Percentiles rank a stretch among this genome's conserved stretches.
phyloP scores from a whole-genome alignment of 305 asterid species.

The Fraxinus sp. region DNA sequence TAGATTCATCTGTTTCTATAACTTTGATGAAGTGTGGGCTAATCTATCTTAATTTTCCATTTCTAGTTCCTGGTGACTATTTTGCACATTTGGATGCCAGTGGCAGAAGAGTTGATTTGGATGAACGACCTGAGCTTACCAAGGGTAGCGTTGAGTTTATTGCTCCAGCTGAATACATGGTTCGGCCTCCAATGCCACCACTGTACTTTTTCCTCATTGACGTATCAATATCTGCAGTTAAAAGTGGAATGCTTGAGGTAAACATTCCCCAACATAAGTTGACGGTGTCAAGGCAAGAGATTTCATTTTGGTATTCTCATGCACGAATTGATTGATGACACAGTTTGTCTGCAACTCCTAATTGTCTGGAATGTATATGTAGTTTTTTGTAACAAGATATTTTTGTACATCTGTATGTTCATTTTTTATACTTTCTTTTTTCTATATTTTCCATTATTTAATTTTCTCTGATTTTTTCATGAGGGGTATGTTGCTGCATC shows the following conservation, averaged over 20 bases:
- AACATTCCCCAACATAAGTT: neutral
- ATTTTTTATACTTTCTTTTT: neutral
- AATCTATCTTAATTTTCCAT: conserved; percentile 31
- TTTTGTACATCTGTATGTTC: neutral
- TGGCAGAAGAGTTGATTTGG: conserved; percentile 87
- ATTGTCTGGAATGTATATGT: neutral
- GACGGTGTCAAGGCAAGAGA: neutral
- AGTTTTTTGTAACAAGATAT: neutral
- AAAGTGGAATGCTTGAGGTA: conserved; percentile 99
- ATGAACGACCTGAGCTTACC: conserved; percentile 89
- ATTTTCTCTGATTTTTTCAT: neutral
- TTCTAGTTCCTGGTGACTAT: conserved; percentile 72
- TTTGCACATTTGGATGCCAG: conserved; percentile 78
- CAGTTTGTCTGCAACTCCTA: neutral
- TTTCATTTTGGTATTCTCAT: conserved; percentile 17
- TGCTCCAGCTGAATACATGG: conserved; percentile 98
- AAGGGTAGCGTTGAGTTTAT: conserved; percentile 92
- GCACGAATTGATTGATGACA: neutral
- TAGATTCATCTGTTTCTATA: conserved; percentile 15
- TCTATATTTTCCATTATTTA: neutral
- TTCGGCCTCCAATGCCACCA: conserved; percentile 99
- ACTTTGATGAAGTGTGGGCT: conserved; percentile 21
- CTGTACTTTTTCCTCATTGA: conserved; percentile 89
- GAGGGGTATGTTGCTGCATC: neutral
- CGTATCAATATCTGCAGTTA: conserved; percentile 87